Conservation (phyloP, 768 basidiomycete species). For the Tephrocybe sp. region DNA sequence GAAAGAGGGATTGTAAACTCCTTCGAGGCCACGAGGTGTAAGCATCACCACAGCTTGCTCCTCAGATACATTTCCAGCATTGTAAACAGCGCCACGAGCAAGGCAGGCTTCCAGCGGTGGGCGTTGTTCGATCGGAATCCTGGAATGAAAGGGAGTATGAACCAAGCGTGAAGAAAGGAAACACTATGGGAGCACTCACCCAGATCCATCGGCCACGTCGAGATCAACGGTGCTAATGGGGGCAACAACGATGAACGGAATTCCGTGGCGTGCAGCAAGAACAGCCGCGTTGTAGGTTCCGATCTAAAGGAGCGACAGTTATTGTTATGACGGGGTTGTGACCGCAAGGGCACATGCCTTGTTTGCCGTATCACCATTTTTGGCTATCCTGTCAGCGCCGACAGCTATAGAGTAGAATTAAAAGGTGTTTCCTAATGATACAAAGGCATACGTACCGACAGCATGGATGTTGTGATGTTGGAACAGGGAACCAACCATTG, state of each 20-base stretch:
- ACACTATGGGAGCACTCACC: slow-evolving; percentile 48
- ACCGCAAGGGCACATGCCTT: slow-evolving; percentile 50
- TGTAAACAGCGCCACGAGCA: slow-evolving; percentile 79
- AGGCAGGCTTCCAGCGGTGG: slow-evolving; percentile 86
- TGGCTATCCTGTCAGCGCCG: slow-evolving; percentile 85
- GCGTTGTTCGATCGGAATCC: slow-evolving; percentile 92
- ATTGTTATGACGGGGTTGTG: neutral
- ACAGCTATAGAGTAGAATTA: slow-evolving; percentile 46
- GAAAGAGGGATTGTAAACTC: slow-evolving; percentile 91
- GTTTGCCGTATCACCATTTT: slow-evolving; percentile 97
- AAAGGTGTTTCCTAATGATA: neutral
- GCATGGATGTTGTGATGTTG: slow-evolving; percentile 83
- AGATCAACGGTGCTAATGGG: slow-evolving; percentile 93
- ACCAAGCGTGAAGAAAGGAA: slow-evolving; percentile 4
- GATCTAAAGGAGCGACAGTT: slow-evolving; percentile 40
- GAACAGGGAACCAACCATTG: slow-evolving; percentile 95
- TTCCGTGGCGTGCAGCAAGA: slow-evolving; percentile 79
- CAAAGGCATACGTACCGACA: slow-evolving; percentile 48
- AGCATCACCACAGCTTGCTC: slow-evolving; percentile 81
- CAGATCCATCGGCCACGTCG: slow-evolving; percentile 63
- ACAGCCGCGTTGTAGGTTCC: slow-evolving; percentile 98
- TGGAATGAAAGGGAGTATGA: slow-evolving; percentile 17
- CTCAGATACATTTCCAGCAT: slow-evolving; percentile 37
- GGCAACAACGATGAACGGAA: slow-evolving; percentile 92
- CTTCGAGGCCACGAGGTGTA: slow-evolving; percentile 63